Evolutionary conservation across 2,329 filamentous ascomycete genomes (phyloP).

Genomic region (Cephalotrichum gorgonifer): DNA sequence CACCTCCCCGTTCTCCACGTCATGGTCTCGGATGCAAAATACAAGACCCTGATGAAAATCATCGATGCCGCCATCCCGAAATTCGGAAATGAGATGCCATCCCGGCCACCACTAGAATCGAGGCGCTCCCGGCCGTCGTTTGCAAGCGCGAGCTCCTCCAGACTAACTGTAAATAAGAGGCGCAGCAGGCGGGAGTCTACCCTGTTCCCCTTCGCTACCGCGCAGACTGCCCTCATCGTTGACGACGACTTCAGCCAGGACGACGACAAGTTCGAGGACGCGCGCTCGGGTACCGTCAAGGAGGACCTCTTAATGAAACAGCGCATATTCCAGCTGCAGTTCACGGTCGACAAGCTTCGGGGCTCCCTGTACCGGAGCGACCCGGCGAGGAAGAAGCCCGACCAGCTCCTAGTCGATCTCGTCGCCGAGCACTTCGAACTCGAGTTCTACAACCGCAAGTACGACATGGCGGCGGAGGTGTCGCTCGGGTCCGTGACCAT

Average conservation of each 20-base stretch:
- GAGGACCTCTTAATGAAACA: conserved; percentile 64
- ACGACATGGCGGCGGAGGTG: conserved; percentile 89
- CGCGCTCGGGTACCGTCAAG: conserved; percentile 43
- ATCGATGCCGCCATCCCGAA: conserved; percentile 93
- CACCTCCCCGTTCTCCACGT: conserved; percentile 88
- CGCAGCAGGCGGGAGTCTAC: conserved; percentile 45
- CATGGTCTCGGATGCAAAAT: conserved; percentile 87
- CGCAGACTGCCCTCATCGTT: conserved; percentile 67
- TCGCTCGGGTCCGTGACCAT: conserved; percentile 77
- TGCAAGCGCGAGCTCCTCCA: conserved; percentile 30
- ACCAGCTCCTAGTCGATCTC: conserved; percentile 78
- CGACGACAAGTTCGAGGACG: conserved; percentile 57
- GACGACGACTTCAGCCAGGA: conserved; percentile 63
- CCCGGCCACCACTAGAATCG: neutral
- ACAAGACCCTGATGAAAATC: conserved; percentile 92
- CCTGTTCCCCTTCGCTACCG: conserved; percentile 62
- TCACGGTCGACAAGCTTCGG: conserved; percentile 87
- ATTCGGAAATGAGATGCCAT: conserved; percentile 38
- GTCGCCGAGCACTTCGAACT: conserved; percentile 84
- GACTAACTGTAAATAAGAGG: neutral
- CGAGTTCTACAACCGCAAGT: conserved; percentile 78
- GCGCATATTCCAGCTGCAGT: conserved; percentile 90
- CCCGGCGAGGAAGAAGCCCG: conserved; percentile 61
- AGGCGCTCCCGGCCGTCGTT: conserved; percentile 28
- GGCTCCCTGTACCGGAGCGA: conserved; percentile 87